Base-by-base conservation (phyloP, 1,139 yeast genomes). In the Suhomyces choctaworum region DNA sequence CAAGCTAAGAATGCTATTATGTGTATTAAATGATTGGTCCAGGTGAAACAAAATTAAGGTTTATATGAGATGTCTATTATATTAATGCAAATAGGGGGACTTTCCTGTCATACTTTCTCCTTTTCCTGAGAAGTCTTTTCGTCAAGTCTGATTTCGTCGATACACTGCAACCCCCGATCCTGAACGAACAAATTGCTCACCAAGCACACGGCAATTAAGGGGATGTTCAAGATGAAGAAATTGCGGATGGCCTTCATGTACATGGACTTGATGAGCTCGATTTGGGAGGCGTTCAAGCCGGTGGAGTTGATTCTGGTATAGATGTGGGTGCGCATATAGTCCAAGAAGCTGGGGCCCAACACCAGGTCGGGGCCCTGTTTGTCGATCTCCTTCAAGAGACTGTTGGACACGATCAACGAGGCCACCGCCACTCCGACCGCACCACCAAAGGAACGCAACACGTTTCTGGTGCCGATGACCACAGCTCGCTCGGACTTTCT, bases 401-500 rank as follows among this genome's bases (percentile, higher is more conserved):
- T 39, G 36, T 51, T 52, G 27, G 51, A 40, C 24, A 51, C 46
- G 24, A 52, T 49, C 29, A 50, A 39, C 5, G 55, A 45, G 2
- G 45, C 37, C 12, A 49, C 29, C 3, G 57, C 54, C 11, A 50
- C 47, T 1, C 57, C 57, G 20, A 52, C 45, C 3, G 55, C 52
- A 26, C 56, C 56, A 4, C 57, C 57, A 35, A 52, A 52, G 2
- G 54, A 49, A 16, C 57, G 35, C 30, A 52, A 30, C 7, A 52
- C 57, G 29, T 52, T 52, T 35, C 57, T 36, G 12, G 54, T 42
- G 25, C 53, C 39, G 20, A 52, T 52, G 2, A 51, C 55, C 25
- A 52, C 56, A 1, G 55, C 55, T 17, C 57, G 31, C 23, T 52
- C 54, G 0, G 56, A 38, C 32, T 45, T 51, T 22, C 36, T 42